These are phyloP conservation scores for Francoa sonchifolia DNA, from an alignment of 441 rosid genomes.

Conservation along the genomic window DNA sequence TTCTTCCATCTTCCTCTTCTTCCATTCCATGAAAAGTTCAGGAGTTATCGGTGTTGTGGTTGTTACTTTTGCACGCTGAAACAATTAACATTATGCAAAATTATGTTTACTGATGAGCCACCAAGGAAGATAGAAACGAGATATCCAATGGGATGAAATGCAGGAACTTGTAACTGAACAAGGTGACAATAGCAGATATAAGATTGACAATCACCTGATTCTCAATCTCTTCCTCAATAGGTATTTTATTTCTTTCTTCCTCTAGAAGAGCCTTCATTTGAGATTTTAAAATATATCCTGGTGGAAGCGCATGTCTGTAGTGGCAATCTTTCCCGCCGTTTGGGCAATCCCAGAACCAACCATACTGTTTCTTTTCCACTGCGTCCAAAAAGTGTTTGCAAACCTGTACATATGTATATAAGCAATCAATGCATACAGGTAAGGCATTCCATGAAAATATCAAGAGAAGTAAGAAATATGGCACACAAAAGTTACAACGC, in stretches of 20 bases:
- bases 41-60: slow-evolving; percentile 79
- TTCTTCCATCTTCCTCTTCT: slow-evolving; percentile 70
- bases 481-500: no score
- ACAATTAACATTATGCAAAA: slow-evolving; percentile 8
- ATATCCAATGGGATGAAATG: no score
- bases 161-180: not conserved
- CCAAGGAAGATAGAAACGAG: no score
- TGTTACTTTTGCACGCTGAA: slow-evolving; percentile 63
- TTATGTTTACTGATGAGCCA: no score
- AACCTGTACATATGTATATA: slow-evolving; percentile 30
- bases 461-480: no score
- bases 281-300: slow-evolving; percentile 79
- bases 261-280: slow-evolving; percentile 95
- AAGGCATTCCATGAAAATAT: no score
- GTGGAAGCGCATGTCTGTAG: slow-evolving; percentile 94
- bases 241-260: slow-evolving; percentile 59
- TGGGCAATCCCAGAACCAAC: slow-evolving; percentile 96
- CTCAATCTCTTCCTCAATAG: slow-evolving; percentile 86
- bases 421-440: not conserved
- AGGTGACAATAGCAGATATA: no score
- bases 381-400: slow-evolving; percentile 93
- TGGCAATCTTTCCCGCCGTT: slow-evolving; percentile 79
- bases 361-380: slow-evolving; percentile 78
- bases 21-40: slow-evolving; percentile 82
- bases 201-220: slow-evolving; percentile 57